phyloP scores from a whole-genome alignment of 2,329 filamentous ascomycete species.

The Scortechinia acanthostroma region DNA sequence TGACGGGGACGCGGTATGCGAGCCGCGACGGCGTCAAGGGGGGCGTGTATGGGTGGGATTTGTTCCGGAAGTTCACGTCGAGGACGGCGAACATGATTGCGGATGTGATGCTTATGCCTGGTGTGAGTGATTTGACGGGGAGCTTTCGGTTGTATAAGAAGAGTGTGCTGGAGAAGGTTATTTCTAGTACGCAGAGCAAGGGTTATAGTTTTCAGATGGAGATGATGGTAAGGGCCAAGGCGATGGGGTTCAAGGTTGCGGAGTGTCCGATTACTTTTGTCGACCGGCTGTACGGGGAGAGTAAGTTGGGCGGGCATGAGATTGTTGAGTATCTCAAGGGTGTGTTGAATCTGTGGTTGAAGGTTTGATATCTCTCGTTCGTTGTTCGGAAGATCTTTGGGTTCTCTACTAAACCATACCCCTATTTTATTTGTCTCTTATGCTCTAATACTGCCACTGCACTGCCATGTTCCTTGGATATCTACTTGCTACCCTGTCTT shows the following conservation, averaged over 20 bases:
- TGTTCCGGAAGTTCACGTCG: constrained; percentile 79
- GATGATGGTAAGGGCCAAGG: constrained; percentile 96
- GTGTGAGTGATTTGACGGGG: constrained; percentile 90
- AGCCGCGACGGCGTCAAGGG: constrained; percentile 45
- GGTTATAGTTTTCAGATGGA: constrained; percentile 99
- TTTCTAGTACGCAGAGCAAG: constrained; percentile 84
- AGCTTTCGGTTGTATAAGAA: constrained; percentile 94
- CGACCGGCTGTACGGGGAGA: constrained; percentile 89
- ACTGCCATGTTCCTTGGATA: no score
- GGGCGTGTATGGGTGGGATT: constrained; percentile 92
- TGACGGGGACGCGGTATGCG: constrained; percentile 91
- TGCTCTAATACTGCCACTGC: no score
- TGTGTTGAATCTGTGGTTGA: constrained; percentile 70
- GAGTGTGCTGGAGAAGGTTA: constrained; percentile 80
- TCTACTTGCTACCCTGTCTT: no score
- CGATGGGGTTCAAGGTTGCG: constrained; percentile 85
- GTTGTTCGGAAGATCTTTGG: no score
- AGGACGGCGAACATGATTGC: constrained; percentile 91
- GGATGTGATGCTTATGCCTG: constrained; percentile 84
- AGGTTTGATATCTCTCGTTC: constrained; percentile 46
- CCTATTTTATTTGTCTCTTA: no score
- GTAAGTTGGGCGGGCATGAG: constrained; percentile 88
- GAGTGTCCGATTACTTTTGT: constrained; percentile 97
- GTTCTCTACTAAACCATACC: no score
- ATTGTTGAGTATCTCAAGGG: constrained; percentile 95